phyloP scores from a whole-genome alignment of 2,329 filamentous ascomycete genomes.

The Xylariaceae sp. region DNA sequence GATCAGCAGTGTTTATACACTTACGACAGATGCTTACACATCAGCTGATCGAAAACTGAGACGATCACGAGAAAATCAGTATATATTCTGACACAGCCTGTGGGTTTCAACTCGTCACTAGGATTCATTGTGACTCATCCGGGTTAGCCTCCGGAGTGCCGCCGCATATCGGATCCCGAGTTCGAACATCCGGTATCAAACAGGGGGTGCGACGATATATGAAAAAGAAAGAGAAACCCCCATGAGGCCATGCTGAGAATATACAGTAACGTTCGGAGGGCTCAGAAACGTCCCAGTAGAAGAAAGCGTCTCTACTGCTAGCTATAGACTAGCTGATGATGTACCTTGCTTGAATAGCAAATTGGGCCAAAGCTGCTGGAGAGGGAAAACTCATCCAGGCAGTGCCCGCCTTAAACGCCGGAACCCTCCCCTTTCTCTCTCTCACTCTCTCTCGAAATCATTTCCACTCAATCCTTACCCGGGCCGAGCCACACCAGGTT shows the following conservation, averaged over 20 bases:
- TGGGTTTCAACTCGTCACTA: too few relatives aligned
- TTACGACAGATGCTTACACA: too few relatives aligned
- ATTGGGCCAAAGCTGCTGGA: conserved; percentile 1
- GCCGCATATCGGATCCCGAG: too few relatives aligned
- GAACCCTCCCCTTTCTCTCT: background rate
- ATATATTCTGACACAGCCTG: too few relatives aligned
- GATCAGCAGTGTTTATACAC: too few relatives aligned
- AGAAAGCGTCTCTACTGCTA: conserved; percentile 2
- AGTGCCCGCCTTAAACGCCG: conserved; percentile 16
- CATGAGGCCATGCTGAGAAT: background rate
- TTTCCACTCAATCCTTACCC: conserved; percentile 10
- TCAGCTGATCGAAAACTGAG: too few relatives aligned
- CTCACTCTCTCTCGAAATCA: background rate
- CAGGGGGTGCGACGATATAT: background rate
- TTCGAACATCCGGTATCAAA: background rate
- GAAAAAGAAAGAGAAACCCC: background rate
- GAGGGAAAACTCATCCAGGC: background rate
- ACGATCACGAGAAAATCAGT: too few relatives aligned
- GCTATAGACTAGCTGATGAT: conserved; percentile 1
- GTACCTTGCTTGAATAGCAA: background rate
- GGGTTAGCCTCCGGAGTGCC: too few relatives aligned
- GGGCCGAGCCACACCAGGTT: background rate
- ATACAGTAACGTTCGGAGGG: background rate
- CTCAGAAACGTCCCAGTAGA: conserved; percentile 1
- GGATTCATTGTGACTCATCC: too few relatives aligned